Evolutionary conservation across 2,329 filamentous ascomycete genomes (phyloP).

Genomic region (Curvularia eragrostidis): DNA sequence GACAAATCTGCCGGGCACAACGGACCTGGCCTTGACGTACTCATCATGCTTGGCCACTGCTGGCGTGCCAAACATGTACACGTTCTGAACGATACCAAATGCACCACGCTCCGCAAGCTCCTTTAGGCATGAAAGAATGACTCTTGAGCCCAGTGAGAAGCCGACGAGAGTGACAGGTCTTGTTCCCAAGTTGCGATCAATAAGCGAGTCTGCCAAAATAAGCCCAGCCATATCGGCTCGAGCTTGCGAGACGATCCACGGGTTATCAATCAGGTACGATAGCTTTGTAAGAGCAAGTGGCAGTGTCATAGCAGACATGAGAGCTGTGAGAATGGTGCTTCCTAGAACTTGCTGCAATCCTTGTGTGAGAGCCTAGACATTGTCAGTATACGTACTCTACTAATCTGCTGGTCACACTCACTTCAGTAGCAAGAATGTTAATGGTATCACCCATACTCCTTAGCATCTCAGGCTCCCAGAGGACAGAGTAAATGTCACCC

Average conservation of each 20-base stretch:
- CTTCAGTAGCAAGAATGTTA: conserved; percentile 96
- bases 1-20: conserved; percentile 90
- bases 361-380: conserved; percentile 85
- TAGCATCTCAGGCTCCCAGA: conserved; percentile 99
- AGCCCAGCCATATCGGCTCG: conserved; percentile 87
- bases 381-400: conserved; percentile 28
- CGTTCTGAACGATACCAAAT: conserved; percentile 88
- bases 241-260: conserved; percentile 95
- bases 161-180: conserved; percentile 92
- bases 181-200: conserved; percentile 88
- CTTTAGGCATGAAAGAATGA: conserved; percentile 89
- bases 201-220: conserved; percentile 91
- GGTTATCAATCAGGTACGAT: conserved; percentile 96
- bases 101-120: conserved; percentile 86
- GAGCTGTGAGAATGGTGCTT: conserved; percentile 81
- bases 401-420: conserved; percentile 53
- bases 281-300: conserved; percentile 92
- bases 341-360: conserved; percentile 94
- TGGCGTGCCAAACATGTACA: conserved; percentile 92
- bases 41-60: conserved; percentile 92
- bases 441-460: conserved; percentile 98
- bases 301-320: conserved; percentile 94
- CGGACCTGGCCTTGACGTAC: conserved; percentile 78
- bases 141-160: conserved; percentile 88
- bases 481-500: conserved; percentile 95